Base-by-base conservation (phyloP, 73 alveolate species). In the Blepharisma stoltei region DNA sequence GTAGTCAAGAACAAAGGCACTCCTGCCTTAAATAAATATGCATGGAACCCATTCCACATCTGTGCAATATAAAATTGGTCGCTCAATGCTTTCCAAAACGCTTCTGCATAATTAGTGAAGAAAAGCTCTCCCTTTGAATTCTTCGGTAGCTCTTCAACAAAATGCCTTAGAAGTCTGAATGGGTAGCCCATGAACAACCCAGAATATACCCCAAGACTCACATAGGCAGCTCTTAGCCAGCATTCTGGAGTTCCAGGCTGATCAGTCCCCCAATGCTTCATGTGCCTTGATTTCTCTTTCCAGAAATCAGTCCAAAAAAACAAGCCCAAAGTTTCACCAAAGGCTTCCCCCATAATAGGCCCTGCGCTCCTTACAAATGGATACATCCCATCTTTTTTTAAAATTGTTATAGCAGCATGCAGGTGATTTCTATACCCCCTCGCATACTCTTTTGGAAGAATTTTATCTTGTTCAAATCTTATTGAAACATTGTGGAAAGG, bases 391-490 rank as follows among this genome's bases (percentile, higher is more conserved):
- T 69, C 79, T 14, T 69, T 69, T 25, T 3, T 69, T 43, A 43
- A 11, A 7, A 69, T 69, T 11, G 67, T 37, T 18, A 18, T 9
- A n/a, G 65, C 55, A 69, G 79, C 79, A 43, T 69, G 79, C n/a
- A 69, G 38, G 45, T 69, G 60, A n/a, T 43, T 43, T 69, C 60
- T 69, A 43, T 69, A 69, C 5, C 79, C 79, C 27, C 79, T 69
- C 5, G 67, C 21, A n/a, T 44, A 20, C 43, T 69, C 79, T 14
- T 25, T 25, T 14, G 79, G 79, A 9, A 69, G 41, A n/a, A 69
- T 69, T 18, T 9, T 25, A 25, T 69, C 79, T 69, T 69, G 65
- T 1, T 46, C 32, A 25, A 18, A 69, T 25, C 79, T 69, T 18
- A 23, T 69, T 8, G 20, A 11, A n/a, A 69, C 32, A 46, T 69